phyloP scores from a whole-genome alignment of 805 yeast genomes.

The Saccharomycopsis babjevae region DNA sequence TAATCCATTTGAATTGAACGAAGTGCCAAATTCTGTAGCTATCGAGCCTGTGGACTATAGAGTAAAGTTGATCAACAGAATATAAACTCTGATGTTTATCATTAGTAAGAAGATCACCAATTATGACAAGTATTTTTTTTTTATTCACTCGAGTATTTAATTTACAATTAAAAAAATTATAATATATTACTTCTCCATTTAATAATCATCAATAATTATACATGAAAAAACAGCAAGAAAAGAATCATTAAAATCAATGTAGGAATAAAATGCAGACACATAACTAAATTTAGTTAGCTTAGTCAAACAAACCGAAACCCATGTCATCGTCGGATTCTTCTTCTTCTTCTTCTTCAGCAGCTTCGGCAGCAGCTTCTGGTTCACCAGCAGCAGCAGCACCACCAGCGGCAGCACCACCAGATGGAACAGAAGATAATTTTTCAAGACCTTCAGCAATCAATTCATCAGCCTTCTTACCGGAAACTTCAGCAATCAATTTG shows the following conservation, averaged over 20 bases:
- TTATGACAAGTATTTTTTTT: too few species aligned
- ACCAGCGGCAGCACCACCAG: slow-evolving; percentile 71
- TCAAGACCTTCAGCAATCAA: slow-evolving; percentile 72
- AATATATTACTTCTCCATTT: slow-evolving; percentile 2
- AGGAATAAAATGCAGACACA: not conserved
- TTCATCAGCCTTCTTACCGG: slow-evolving; percentile 67
- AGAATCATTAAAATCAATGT: not conserved
- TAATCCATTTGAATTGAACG: slow-evolving; percentile 38
- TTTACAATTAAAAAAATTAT: not conserved
- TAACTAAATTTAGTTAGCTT: slow-evolving; percentile 20
- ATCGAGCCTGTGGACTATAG: slow-evolving; percentile 45
- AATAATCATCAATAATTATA: not conserved
- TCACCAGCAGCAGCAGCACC: slow-evolving; percentile 46
- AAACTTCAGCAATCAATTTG: slow-evolving; percentile 61
- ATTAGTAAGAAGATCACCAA: not conserved
- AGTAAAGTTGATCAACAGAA: slow-evolving; percentile 22
- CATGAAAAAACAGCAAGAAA: not conserved
- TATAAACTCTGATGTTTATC: not conserved
- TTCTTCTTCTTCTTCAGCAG: slow-evolving; percentile 46
- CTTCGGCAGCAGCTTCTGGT: slow-evolving; percentile 45
- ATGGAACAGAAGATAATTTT: slow-evolving; percentile 73
- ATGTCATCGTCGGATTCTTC: slow-evolving; percentile 50
- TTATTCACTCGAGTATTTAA: not conserved
- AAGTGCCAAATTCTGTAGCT: slow-evolving; percentile 47
- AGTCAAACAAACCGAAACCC: slow-evolving; percentile 75